Evolutionary conservation across 2,329 filamentous ascomycete species (phyloP), one percentile per base, ranked within the genome.

Genomic region (Ciborinia camelliae): DNA sequence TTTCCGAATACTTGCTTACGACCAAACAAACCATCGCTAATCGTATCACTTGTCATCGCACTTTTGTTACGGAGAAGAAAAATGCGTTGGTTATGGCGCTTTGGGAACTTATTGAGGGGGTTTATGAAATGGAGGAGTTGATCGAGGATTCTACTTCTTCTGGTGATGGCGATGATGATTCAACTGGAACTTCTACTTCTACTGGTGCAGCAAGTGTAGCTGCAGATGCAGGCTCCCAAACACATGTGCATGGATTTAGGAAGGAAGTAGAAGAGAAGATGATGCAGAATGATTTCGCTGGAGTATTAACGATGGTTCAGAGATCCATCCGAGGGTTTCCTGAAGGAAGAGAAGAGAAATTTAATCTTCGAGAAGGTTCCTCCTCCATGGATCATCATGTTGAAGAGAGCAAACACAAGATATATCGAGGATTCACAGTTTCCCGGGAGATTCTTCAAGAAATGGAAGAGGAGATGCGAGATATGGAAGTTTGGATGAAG

Each of bases 1-100:
- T 1, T 8, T 7, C 10, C 14, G 23, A 26, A 8, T 59, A 37
- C 20, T 26, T 47, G 20, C 4, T 47, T 1, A 37, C n/a, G 3
- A 10, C 18, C 0, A 35, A 35, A 18, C 15, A 26, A 10, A 7
- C 4, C 2, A 47, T 59, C 2, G 4, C 0, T 0, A 0, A 26
- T 18, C 41, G 55, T 0, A 26, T 59, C 1, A 4, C 14, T 3
- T 26, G 41, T 48, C 55, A 59, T 59, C 14, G 28, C 1, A 20
- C 4, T 1, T 59, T 47, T 12, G n/a, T 47, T 3, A 0, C 9
- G n/a, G 55, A 48, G 43, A 59, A 18, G 1, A 48, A 37, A 20
- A 3, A 20, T 37, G 6, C 4, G 10, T 9, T 55, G 39, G 12
- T 6, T 0, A 15, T 12, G 10, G 51, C 26, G 10, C 12, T 55